phyloP scores from a whole-genome alignment of 208 protist genomes.

The Leishmania turanica region DNA sequence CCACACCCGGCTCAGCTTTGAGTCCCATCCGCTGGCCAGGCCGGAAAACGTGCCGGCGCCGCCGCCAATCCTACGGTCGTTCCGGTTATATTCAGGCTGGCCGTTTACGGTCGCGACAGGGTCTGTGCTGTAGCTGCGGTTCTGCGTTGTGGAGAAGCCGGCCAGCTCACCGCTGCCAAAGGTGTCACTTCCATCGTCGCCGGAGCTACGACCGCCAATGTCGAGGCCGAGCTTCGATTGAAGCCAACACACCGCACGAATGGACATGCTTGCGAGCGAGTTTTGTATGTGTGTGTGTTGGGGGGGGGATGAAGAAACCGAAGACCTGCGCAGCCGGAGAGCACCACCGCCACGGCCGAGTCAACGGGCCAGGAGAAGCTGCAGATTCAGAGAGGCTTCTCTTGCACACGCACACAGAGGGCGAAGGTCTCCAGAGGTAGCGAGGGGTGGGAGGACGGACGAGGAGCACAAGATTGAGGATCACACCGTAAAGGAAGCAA shows the following conservation, averaged over 20 bases:
- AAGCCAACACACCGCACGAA: slow-evolving; percentile 76
- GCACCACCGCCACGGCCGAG: not conserved
- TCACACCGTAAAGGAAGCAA: not conserved
- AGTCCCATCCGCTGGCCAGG: slow-evolving; percentile 28
- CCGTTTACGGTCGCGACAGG: not conserved
- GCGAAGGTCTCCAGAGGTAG: not conserved
- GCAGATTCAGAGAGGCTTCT: not conserved
- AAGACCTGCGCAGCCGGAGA: not conserved
- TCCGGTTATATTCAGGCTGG: not conserved
- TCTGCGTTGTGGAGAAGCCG: slow-evolving; percentile 25
- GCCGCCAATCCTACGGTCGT: not conserved
- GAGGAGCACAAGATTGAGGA: not conserved
- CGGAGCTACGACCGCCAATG: slow-evolving; percentile 46
- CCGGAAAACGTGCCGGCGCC: slow-evolving; percentile 5
- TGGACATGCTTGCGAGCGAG: slow-evolving; percentile 46
- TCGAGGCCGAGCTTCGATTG: slow-evolving; percentile 80
- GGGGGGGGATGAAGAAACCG: slow-evolving; percentile 9
- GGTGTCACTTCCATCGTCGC: slow-evolving; percentile 7
- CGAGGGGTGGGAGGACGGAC: not conserved
- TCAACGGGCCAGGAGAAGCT: not conserved
- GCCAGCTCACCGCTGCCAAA: slow-evolving; percentile 16
- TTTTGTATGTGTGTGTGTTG: not conserved
- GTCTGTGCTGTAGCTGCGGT: slow-evolving; percentile 26
- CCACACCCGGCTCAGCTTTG: slow-evolving; percentile 28
- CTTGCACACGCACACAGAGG: not conserved